Evolutionary conservation across 1,284 basidiomycete species (phyloP).

Genomic region (Ustilago trichophora): DNA sequence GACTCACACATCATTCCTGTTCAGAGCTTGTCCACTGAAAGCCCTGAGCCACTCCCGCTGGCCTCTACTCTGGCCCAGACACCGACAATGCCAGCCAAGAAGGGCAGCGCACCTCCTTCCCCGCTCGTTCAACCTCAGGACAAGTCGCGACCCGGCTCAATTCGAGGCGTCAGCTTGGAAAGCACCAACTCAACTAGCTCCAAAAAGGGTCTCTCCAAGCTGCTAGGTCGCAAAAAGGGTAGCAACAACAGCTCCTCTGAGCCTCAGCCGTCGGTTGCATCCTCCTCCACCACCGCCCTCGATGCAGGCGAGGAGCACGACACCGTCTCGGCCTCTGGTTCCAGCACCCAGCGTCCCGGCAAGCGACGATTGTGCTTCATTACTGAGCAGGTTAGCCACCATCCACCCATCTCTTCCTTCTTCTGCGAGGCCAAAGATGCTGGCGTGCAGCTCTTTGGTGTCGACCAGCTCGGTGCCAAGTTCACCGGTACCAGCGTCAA

Average conservation of each 20-base stretch:
- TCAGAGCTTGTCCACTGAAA: slow-evolving; percentile 26
- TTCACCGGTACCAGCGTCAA: slow-evolving; percentile 61
- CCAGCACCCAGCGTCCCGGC: slow-evolving; percentile 14
- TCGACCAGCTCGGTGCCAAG: slow-evolving; percentile 88
- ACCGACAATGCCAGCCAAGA: slow-evolving; percentile 28
- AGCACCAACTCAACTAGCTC: slow-evolving; percentile 14
- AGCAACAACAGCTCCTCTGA: slow-evolving; percentile 16
- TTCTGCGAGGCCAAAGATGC: slow-evolving; percentile 59
- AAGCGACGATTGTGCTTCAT: slow-evolving; percentile 54
- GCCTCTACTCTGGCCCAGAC: slow-evolving; percentile 17
- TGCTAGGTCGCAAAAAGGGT: slow-evolving; percentile 44
- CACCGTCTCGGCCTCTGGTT: slow-evolving; percentile 30
- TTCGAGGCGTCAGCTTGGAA: slow-evolving; percentile 27
- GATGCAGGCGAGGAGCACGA: slow-evolving; percentile 23
- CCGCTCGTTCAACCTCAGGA: slow-evolving; percentile 36
- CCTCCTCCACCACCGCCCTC: slow-evolving; percentile 1
- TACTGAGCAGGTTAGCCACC: slow-evolving; percentile 79
- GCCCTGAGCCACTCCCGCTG: slow-evolving; percentile 34
- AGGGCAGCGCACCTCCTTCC: slow-evolving; percentile 34
- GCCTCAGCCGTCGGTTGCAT: slow-evolving; percentile 5
- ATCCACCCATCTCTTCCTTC: slow-evolving; percentile 92
- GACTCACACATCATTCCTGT: slow-evolving; percentile 50
- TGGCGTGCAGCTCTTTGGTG: slow-evolving; percentile 57
- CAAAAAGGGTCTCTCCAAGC: slow-evolving; percentile 48
- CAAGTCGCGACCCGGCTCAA: slow-evolving; percentile 33